These are phyloP conservation scores for Boehmeria nivea DNA, from an alignment of 306 rosid species.

Conservation along the genomic window DNA sequence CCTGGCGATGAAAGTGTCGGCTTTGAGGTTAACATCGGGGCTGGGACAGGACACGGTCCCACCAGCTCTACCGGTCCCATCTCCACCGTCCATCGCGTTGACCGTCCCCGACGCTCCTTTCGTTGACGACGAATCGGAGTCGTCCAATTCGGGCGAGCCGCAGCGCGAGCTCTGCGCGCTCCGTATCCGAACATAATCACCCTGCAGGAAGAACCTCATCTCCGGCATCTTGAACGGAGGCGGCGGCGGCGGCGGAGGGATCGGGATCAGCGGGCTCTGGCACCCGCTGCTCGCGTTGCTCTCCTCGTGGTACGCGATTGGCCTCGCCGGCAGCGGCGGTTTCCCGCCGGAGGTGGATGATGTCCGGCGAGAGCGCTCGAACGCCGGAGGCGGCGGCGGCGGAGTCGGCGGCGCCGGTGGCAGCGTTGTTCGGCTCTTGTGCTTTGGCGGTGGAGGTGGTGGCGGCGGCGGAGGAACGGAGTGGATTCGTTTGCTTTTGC, in stretches of 20 bases:
- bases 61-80: not conserved
- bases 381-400: constrained; percentile 19
- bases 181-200: constrained; percentile 46
- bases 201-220: constrained; percentile 36
- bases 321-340: constrained; percentile 63
- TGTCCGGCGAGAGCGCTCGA: constrained; percentile 14
- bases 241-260: constrained; percentile 49
- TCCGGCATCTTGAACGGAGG: constrained; percentile 60
- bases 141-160: constrained; percentile 55
- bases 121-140: constrained; percentile 12
- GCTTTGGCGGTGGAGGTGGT: constrained; percentile 22
- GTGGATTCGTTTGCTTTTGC: constrained; percentile 51
- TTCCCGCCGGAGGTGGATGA: constrained; percentile 11
- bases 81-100: constrained; percentile 22
- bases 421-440: constrained; percentile 13
- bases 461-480: constrained; percentile 43
- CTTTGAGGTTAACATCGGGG: constrained; percentile 70
- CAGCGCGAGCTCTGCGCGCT: constrained; percentile 64
- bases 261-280: constrained; percentile 50
- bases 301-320: constrained; percentile 16
- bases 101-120: constrained; percentile 16
- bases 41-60: constrained; percentile 65
- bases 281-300: constrained; percentile 23
- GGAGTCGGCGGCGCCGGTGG: constrained; percentile 35
- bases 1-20: constrained; percentile 50